Conservation (phyloP, 441 rosid species). For the Populus hybrid region DNA sequence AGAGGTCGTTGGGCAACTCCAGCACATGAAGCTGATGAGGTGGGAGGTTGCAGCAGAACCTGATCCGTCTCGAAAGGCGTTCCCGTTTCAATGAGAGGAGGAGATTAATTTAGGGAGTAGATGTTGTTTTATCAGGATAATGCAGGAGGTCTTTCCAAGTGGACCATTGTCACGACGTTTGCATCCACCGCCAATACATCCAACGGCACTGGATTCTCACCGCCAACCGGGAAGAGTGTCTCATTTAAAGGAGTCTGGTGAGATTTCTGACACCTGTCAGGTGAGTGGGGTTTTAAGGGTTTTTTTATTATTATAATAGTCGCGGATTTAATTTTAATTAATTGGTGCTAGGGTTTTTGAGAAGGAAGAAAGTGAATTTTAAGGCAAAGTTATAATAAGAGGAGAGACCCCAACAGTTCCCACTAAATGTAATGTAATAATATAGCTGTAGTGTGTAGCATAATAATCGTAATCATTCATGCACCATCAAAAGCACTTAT, state of each 20-base stretch:
- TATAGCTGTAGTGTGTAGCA: not conserved
- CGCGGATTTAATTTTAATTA: no score
- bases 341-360: no score
- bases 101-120: slow-evolving; percentile 7
- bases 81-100: slow-evolving; percentile 21
- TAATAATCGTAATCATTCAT: slow-evolving; percentile 19
- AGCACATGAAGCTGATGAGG: slow-evolving; percentile 32
- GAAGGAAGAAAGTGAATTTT: slow-evolving; percentile 3
- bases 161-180: slow-evolving; percentile 24
- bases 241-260: slow-evolving; percentile 32
- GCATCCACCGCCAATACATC: slow-evolving; percentile 11
- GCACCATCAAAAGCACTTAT: slow-evolving; percentile 27
- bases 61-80: slow-evolving; percentile 55
- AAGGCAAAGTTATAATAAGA: slow-evolving; percentile 10
- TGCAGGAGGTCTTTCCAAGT: not conserved
- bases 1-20: slow-evolving; percentile 20
- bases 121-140: slow-evolving; percentile 16
- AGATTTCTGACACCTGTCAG: slow-evolving; percentile 49
- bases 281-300: slow-evolving; percentile 32
- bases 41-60: slow-evolving; percentile 23
- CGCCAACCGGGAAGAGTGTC: not conserved
- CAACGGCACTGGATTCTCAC: slow-evolving; percentile 20
- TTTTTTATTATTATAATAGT: not conserved
- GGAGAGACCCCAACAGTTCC: not conserved
- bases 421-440: not conserved